These are phyloP conservation scores for Petasospora fabianii DNA, from an alignment of 1,139 yeast genomes.

Conservation along the genomic window DNA sequence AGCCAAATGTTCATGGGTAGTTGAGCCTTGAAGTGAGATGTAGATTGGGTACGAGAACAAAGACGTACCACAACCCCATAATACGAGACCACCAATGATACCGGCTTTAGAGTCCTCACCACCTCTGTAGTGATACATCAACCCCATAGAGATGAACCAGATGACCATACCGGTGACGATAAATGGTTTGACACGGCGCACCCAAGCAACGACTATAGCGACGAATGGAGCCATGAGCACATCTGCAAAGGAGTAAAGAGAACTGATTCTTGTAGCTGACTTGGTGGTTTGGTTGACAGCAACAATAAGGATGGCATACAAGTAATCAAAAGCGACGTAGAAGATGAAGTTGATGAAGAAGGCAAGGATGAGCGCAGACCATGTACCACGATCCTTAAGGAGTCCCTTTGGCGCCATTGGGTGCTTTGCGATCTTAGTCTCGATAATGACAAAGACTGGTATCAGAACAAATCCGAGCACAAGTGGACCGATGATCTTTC, in stretches of 20 bases:
- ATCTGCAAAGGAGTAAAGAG: constrained; percentile 61
- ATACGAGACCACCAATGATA: constrained; percentile 61
- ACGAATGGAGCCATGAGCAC: constrained; percentile 58
- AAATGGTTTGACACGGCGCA: constrained; percentile 55
- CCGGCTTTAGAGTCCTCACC: constrained; percentile 48
- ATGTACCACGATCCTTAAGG: constrained; percentile 63
- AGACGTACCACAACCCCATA: constrained; percentile 72
- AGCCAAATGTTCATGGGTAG: constrained; percentile 65
- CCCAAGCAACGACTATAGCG: constrained; percentile 50
- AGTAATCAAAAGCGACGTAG: constrained; percentile 66
- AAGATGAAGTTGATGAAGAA: constrained; percentile 45
- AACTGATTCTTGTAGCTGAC: constrained; percentile 65
- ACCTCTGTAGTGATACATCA: constrained; percentile 56
- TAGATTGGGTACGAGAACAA: constrained; percentile 66
- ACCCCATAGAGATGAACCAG: constrained; percentile 59
- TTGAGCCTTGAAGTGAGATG: constrained; percentile 59
- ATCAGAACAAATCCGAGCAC: constrained; percentile 57
- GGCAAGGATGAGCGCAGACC: constrained; percentile 52
- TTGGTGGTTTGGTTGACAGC: constrained; percentile 54
- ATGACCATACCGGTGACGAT: constrained; percentile 52
- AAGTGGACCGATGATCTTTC: constrained; percentile 59
- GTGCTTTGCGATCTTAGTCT: constrained; percentile 42
- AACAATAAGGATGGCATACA: constrained; percentile 61
- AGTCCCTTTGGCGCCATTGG: constrained; percentile 60
- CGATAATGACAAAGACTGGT: constrained; percentile 56